Conservation (phyloP, 2,329 filamentous ascomycete genomes). For the Tolypocladium tropicale region DNA sequence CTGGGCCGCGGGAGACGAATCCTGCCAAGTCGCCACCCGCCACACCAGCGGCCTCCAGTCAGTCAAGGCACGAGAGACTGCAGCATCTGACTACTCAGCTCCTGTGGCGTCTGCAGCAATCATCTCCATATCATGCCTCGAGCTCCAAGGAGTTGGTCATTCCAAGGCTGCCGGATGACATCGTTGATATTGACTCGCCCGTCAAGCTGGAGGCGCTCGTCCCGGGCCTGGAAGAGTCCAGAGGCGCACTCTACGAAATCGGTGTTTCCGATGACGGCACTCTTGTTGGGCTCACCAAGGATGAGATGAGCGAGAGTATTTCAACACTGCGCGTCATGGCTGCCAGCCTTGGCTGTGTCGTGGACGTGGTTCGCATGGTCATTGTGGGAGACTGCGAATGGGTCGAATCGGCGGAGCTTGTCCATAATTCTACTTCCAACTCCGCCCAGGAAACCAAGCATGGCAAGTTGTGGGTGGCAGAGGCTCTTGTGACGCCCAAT, state of each 20-base stretch:
- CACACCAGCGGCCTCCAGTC: conserved; percentile 38
- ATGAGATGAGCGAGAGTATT: conserved; percentile 88
- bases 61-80: conserved; percentile 72
- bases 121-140: conserved; percentile 79
- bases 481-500: conserved; percentile 77
- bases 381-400: conserved; percentile 79
- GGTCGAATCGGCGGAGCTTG: conserved; percentile 34
- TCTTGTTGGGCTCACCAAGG: conserved; percentile 75
- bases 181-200: conserved; percentile 32
- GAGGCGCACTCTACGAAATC: conserved; percentile 91
- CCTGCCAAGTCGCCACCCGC: conserved; percentile 14
- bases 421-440: conserved; percentile 13
- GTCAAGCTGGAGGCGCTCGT: conserved; percentile 47
- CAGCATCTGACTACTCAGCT: conserved; percentile 92
- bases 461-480: conserved; percentile 72
- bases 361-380: conserved; percentile 73
- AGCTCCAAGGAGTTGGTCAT: conserved; percentile 66
- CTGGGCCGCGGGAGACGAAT: conserved; percentile 1
- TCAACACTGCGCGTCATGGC: conserved; percentile 83
- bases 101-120: conserved; percentile 90
- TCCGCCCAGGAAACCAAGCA: conserved; percentile 13
- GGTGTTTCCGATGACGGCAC: conserved; percentile 92
- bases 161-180: conserved; percentile 61
- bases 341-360: conserved; percentile 76
- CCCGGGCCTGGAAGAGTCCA: conserved; percentile 82